phyloP scores from a whole-genome alignment of 768 basidiomycete genomes.

The Podaxis mareebaensis region DNA sequence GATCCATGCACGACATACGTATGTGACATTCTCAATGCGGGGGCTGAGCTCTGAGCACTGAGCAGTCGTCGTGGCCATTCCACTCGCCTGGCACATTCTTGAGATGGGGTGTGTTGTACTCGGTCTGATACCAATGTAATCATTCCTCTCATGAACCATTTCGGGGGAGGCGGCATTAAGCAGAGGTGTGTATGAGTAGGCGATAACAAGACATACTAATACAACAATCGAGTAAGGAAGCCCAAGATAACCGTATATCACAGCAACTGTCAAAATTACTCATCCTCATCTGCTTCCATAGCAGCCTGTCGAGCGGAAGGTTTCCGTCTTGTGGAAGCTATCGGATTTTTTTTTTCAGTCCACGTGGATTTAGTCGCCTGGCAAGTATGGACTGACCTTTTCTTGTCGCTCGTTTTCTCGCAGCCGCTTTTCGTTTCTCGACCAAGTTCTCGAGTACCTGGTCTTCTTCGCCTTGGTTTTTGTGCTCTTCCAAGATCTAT shows the following conservation, averaged over 20 bases:
- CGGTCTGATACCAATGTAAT: too few relatives aligned
- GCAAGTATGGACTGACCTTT: conserved; percentile 31
- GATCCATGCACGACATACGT: too few relatives aligned
- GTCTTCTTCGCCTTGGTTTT: conserved; percentile 86
- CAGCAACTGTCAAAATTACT: neutral
- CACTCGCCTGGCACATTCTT: too few relatives aligned
- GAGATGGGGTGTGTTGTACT: too few relatives aligned
- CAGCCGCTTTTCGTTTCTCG: conserved; percentile 79
- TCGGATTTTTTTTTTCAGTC: neutral
- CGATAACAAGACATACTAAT: neutral
- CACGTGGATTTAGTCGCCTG: neutral
- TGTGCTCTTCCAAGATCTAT: conserved; percentile 84
- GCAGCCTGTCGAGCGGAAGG: conserved; percentile 3
- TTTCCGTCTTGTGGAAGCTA: conserved; percentile 8
- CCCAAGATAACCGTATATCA: neutral
- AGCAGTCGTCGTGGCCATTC: too few relatives aligned
- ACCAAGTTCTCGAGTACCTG: conserved; percentile 87
- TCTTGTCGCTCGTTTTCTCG: conserved; percentile 64
- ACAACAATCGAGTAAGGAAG: neutral
- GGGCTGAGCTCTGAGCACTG: too few relatives aligned
- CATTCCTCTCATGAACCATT: too few relatives aligned
- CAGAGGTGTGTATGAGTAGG: too few relatives aligned
- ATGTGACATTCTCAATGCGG: too few relatives aligned
- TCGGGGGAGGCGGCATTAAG: too few relatives aligned
- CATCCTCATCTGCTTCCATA: conserved; percentile 10